Evolutionary conservation across 2,329 filamentous ascomycete genomes (phyloP).

Genomic region (Botrytis porri): DNA sequence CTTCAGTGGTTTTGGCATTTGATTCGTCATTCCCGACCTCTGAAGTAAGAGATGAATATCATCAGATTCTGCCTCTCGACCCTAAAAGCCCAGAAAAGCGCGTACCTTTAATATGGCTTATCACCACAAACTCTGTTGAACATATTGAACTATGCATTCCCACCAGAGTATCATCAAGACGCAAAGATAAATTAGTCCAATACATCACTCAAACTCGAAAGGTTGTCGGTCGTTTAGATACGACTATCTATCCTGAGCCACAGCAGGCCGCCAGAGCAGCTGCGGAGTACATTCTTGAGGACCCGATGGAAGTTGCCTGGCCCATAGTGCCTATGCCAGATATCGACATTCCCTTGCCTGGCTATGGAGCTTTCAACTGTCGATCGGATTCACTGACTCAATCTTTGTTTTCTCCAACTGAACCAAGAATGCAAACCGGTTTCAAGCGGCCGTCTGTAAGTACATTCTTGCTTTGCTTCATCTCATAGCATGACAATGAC

Average conservation of each 20-base stretch:
- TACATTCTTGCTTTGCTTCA: background rate
- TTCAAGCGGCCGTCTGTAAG: constrained; percentile 23
- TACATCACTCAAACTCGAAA: constrained; percentile 30
- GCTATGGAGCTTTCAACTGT: background rate
- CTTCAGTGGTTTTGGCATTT: constrained; percentile 32
- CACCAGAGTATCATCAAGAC: constrained; percentile 22
- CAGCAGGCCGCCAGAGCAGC: constrained; percentile 29
- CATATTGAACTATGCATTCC: constrained; percentile 36
- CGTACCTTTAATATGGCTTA: constrained; percentile 32
- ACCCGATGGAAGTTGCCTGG: constrained; percentile 24
- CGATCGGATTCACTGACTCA: background rate
- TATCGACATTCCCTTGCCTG: constrained; percentile 23
- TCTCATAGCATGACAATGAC: background rate
- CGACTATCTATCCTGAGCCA: constrained; percentile 24
- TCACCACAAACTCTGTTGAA: constrained; percentile 34
- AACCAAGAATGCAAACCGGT: background rate
- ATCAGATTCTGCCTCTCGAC: constrained; percentile 23
- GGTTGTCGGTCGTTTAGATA: constrained; percentile 25
- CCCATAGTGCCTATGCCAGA: constrained; percentile 29
- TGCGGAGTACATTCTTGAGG: constrained; percentile 28
- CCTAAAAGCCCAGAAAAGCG: constrained; percentile 19
- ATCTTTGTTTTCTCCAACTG: constrained; percentile 15
- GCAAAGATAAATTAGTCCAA: constrained; percentile 30
- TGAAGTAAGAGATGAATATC: constrained; percentile 18
- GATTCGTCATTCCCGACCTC: constrained; percentile 24